Conservation (phyloP, 306 rosid species). For the Vigna mungo region DNA sequence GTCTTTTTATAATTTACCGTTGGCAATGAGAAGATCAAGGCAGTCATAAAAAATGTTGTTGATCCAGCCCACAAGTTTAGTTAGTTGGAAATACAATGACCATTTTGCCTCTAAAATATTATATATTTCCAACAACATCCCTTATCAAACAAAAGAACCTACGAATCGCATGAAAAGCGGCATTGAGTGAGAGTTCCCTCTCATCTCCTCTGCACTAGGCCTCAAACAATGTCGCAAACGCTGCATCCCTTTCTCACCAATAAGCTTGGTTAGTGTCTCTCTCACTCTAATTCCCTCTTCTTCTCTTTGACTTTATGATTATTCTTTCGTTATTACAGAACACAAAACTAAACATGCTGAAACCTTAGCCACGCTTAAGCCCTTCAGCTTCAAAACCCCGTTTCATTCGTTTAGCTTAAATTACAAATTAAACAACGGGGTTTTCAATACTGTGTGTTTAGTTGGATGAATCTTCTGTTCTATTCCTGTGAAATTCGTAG, state of each 20-base stretch:
- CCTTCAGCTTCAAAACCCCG: constrained; percentile 22
- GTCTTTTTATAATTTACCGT: too few species aligned
- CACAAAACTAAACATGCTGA: not conserved
- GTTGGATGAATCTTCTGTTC: not conserved
- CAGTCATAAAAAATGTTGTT: not conserved
- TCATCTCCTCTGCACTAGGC: not conserved
- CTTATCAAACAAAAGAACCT: constrained; percentile 52
- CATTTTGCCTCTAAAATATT: not conserved
- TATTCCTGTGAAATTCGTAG: not conserved
- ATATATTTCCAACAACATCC: constrained; percentile 51
- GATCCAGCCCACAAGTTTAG: not conserved
- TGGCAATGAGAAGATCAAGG: too few species aligned
- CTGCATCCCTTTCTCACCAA: constrained; percentile 53
- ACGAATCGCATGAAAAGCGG: constrained; percentile 33
- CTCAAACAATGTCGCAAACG: constrained; percentile 63
- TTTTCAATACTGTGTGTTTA: constrained; percentile 17
- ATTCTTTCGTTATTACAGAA: not conserved
- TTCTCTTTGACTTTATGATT: not conserved
- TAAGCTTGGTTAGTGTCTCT: constrained; percentile 52
- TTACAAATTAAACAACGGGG: constrained; percentile 23
- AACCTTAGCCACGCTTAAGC: not conserved
- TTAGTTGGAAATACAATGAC: not conserved
- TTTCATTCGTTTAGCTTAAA: constrained; percentile 19
- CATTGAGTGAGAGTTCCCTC: constrained; percentile 35
- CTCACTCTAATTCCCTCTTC: not conserved